Conservation (phyloP, 2,329 filamentous ascomycete species). For the Aspergillus niger region DNA sequence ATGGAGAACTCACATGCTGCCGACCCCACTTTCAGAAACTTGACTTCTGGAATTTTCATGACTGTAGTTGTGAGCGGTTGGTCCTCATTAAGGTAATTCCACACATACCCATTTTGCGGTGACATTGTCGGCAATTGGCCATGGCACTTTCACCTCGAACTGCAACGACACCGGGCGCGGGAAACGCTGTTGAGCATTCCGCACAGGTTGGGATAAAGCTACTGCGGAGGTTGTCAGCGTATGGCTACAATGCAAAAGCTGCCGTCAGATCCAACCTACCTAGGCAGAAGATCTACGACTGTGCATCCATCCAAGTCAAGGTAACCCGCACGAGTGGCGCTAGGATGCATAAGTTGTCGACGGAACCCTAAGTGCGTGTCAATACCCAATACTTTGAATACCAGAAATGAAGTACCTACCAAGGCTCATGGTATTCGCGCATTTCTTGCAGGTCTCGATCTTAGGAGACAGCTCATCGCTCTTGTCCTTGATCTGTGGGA, state of each 20-base stretch:
- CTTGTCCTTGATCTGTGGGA: conserved; percentile 57
- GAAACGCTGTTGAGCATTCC: conserved; percentile 69
- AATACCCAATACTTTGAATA: neutral
- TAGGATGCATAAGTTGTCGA: conserved; percentile 69
- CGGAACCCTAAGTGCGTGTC: conserved; percentile 53
- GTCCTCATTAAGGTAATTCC: neutral
- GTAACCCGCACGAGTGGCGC: conserved; percentile 75
- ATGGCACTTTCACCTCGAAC: conserved; percentile 72
- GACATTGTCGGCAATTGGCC: conserved; percentile 77
- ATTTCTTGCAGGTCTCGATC: conserved; percentile 58
- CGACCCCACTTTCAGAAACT: conserved; percentile 71
- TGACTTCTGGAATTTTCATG: conserved; percentile 75
- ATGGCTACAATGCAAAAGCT: neutral
- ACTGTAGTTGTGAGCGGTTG: conserved; percentile 35
- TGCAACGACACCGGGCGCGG: conserved; percentile 65
- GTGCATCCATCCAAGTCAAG: conserved; percentile 75
- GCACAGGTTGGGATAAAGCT: conserved; percentile 78
- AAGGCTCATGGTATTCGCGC: conserved; percentile 52
- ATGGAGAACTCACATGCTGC: conserved; percentile 46
- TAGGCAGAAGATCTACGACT: conserved; percentile 73
- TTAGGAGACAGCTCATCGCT: conserved; percentile 43
- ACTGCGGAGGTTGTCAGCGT: conserved; percentile 47
- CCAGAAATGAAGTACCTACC: conserved; percentile 29
- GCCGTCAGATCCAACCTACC: conserved; percentile 43
- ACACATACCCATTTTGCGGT: conserved; percentile 68